phyloP scores from a whole-genome alignment of 768 basidiomycete species.

The Tricholoma hemisulphureum region DNA sequence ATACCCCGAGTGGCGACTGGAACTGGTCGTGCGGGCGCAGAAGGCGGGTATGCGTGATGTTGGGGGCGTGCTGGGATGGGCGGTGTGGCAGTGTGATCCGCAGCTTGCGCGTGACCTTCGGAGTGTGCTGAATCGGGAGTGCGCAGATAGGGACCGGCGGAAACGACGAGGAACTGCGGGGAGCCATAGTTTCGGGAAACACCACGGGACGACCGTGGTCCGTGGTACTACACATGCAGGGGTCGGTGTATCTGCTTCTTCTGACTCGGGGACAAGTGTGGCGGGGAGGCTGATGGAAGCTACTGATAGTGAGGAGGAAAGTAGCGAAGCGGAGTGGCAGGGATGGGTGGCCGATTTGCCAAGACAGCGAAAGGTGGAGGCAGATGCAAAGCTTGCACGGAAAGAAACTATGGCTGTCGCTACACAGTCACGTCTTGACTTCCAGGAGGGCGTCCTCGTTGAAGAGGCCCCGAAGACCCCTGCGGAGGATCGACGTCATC shows the following conservation, averaged over 20 bases:
- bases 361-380: conserved; percentile 27
- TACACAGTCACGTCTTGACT: not conserved
- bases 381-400: conserved; percentile 12
- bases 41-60: conserved; percentile 60
- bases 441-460: conserved; percentile 7
- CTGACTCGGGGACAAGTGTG: conserved; percentile 24
- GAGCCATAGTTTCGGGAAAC: conserved; percentile 17
- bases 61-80: conserved; percentile 51
- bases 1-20: conserved; percentile 68
- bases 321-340: conserved; percentile 63
- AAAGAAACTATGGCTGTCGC: conserved; percentile 5
- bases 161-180: conserved; percentile 6
- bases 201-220: conserved; percentile 12
- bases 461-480: conserved; percentile 9
- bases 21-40: conserved; percentile 49
- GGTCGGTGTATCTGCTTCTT: conserved; percentile 6
- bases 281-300: conserved; percentile 21
- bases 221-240: conserved; percentile 11
- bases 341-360: conserved; percentile 63
- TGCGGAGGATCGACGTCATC: conserved; percentile 18
- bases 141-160: conserved; percentile 8
- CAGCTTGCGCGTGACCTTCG: conserved; percentile 18
- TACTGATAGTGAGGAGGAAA: conserved; percentile 42
- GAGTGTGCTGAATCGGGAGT: conserved; percentile 20
- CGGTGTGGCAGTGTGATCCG: conserved; percentile 26